phyloP scores from a whole-genome alignment of 768 basidiomycete genomes.

The Boletus tomentosulus region DNA sequence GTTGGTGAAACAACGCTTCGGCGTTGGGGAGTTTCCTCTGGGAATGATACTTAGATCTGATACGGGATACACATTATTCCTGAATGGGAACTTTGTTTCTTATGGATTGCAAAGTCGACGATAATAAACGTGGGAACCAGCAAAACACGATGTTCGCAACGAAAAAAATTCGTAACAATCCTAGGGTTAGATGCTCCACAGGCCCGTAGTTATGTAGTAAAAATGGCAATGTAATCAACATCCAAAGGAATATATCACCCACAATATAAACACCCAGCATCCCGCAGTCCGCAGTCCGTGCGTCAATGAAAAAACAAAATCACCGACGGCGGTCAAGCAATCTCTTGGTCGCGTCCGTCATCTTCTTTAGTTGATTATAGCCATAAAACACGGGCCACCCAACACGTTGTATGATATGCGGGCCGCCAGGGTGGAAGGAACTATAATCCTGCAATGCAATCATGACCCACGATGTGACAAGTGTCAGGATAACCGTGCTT shows the following conservation, averaged over 20 bases:
- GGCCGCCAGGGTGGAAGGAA: conserved; percentile 14
- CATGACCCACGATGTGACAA: conserved; percentile 51
- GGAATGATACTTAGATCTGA: not conserved
- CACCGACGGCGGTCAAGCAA: not conserved
- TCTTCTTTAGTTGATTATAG: not conserved
- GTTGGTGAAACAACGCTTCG: not conserved
- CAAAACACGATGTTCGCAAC: not conserved
- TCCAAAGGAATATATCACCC: not conserved
- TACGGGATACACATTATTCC: not conserved
- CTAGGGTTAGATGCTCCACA: not conserved
- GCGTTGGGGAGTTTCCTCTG: not conserved
- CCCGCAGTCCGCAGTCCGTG: not conserved
- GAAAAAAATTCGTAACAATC: not conserved
- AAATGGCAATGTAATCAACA: not conserved
- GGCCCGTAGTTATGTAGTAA: not conserved
- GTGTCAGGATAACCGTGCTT: conserved; percentile 47
- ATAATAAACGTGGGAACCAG: no score
- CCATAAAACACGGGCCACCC: conserved; percentile 19
- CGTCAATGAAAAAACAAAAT: not conserved
- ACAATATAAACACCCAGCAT: not conserved
- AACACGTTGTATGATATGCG: conserved; percentile 7
- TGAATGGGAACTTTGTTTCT: no score
- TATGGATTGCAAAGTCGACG: no score
- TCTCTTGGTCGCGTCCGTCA: not conserved
- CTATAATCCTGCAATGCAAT: conserved; percentile 44